A percentile compares a stretch with the other conserved stretches of the same genome.
These are phyloP conservation scores for Pholiota microspora DNA, from an alignment of 768 basidiomycete genomes.

Conservation along the genomic window DNA sequence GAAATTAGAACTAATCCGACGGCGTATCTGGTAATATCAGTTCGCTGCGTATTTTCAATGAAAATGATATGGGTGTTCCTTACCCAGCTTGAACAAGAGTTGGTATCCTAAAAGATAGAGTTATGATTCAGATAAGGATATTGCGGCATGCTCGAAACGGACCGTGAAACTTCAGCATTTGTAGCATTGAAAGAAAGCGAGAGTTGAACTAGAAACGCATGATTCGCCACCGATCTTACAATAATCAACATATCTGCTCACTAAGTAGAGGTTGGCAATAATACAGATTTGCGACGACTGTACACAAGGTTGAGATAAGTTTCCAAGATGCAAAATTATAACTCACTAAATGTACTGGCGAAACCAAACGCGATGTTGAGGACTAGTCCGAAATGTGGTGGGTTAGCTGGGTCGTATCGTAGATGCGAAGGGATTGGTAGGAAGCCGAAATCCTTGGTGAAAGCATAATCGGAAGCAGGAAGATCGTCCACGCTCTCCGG, in stretches of 20 bases:
- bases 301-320: no score
- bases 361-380: constrained; percentile 62
- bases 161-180: constrained; percentile 40
- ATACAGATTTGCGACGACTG: constrained; percentile 73
- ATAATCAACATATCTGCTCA: constrained; percentile 25
- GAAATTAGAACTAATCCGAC: constrained; percentile 71
- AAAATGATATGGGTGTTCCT: constrained; percentile 10
- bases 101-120: constrained; percentile 47
- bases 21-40: constrained; percentile 77
- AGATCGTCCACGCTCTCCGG: no score
- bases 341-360: constrained; percentile 56
- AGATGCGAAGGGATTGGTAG: constrained; percentile 60
- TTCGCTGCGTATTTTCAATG: neutral
- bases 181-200: constrained; percentile 33
- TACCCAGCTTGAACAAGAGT: constrained; percentile 71
- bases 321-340: neutral
- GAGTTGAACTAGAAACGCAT: constrained; percentile 35
- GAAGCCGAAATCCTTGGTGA: constrained; percentile 54
- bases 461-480: no score
- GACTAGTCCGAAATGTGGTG: constrained; percentile 49
- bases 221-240: neutral
- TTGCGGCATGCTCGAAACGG: neutral
- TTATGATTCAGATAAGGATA: no score
- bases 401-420: constrained; percentile 48
- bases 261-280: constrained; percentile 83